Conservation (phyloP, 768 basidiomycete species). For the Macrolepiota fuliginosa region DNA sequence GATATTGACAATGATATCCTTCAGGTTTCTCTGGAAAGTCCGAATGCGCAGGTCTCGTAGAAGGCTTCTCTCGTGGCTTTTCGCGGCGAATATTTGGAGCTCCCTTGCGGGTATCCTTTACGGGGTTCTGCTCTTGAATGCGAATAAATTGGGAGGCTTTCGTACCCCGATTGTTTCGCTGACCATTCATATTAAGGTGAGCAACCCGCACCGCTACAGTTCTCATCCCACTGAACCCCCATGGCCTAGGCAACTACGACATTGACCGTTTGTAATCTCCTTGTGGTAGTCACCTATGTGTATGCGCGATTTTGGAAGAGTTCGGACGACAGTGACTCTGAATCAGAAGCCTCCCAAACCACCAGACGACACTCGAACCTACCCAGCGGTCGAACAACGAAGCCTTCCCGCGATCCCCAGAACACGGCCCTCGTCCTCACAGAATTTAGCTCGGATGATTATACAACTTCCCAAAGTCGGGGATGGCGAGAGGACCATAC, state of each 20-base stretch:
- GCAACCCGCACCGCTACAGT: neutral
- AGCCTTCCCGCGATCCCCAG: neutral
- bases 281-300: conserved; percentile 4
- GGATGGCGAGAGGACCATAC: neutral
- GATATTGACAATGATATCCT: neutral
- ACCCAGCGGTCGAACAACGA: conserved; percentile 2
- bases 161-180: neutral
- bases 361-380: neutral
- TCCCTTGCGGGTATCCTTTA: neutral
- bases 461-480: neutral
- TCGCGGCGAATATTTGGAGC: conserved; percentile 5
- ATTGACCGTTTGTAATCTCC: conserved; percentile 8
- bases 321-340: neutral
- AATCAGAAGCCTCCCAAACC: neutral
- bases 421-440: neutral
- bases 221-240: neutral
- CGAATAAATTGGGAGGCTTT: neutral
- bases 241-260: neutral
- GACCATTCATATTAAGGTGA: conserved; percentile 4
- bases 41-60: conserved; percentile 3
- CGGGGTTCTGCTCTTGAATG: conserved; percentile 1
- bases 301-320: neutral
- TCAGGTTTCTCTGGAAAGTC: conserved; percentile 6
- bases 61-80: conserved; percentile 1
- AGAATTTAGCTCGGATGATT: neutral